phyloP scores from a whole-genome alignment of 768 basidiomycete species.

The Candolleomyces efflorescens region DNA sequence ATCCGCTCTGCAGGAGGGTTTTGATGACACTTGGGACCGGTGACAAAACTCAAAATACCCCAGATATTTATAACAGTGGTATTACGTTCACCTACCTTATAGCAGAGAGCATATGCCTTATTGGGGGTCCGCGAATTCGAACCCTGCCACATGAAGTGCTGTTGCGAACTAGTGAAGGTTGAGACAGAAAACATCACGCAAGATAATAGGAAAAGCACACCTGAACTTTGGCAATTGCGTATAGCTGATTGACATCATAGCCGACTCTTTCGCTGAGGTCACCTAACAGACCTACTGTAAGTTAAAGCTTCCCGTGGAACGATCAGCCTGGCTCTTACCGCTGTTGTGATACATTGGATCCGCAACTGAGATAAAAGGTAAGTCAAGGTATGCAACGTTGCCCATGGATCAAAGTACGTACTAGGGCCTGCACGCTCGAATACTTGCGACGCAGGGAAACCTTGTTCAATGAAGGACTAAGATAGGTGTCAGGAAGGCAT shows the following conservation, averaged over 20 bases:
- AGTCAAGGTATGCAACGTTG: not conserved
- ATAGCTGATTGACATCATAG: constrained; percentile 81
- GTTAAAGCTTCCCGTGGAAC: no score
- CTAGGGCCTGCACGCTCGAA: constrained; percentile 83
- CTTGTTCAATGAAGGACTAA: constrained; percentile 76
- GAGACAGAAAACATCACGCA: not conserved
- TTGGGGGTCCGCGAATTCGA: constrained; percentile 27
- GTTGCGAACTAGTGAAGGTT: constrained; percentile 53
- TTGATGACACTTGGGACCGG: no score
- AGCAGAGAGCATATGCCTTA: no score
- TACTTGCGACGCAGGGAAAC: constrained; percentile 82
- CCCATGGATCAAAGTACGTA: constrained; percentile 24
- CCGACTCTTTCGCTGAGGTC: constrained; percentile 77
- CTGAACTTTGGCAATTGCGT: constrained; percentile 84
- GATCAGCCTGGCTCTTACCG: no score
- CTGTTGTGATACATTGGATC: constrained; percentile 91
- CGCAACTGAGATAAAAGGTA: constrained; percentile 43
- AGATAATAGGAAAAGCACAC: constrained; percentile 26
- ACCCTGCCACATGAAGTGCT: constrained; percentile 66
- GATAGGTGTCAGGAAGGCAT: constrained; percentile 1
- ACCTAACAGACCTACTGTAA: constrained; percentile 30
- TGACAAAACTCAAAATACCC: no score
- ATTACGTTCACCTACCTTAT: not conserved
- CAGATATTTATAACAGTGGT: no score
- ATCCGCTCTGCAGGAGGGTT: constrained; percentile 22